Base-by-base conservation (phyloP, 495 filamentous ascomycete species). In the Penicillium riverlandense region DNA sequence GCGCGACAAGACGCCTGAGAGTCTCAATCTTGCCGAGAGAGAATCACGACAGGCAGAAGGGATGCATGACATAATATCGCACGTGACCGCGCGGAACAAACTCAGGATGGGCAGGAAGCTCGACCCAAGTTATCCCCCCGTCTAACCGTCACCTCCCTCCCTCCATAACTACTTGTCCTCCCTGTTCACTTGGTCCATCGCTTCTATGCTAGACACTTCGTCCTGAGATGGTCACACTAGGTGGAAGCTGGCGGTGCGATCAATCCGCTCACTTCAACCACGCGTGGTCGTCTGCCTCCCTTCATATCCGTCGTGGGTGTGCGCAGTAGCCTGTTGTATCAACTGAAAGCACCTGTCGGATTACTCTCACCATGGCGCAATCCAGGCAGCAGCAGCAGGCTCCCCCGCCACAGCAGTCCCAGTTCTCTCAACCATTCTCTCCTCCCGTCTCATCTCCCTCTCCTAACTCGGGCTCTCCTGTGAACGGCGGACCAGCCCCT, bases 361-460 rank as follows among this genome's bases (percentile, higher is more conserved):
- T 14, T 32, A 37, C 47, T 44, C 36, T 59, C 67, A 69, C 40
- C 58, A 87, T 86, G 83, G 79, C 81, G 54, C 82, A 85, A 70
- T 47, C 57, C 9, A 51, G 54, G 33, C 57, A 61, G 35, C 53
- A 55, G 40, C 54, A 57, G 31, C 50, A 51, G 28, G 22, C 22
- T 22, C 22, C 22, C 22, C 57, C 48, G 29, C 57, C 51, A 16
- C 72, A 72, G 14, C 72, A 77, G 38, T 65, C 69, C 38, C 67
- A 72, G 41, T 65, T 70, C 30, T 59, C 61, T 27, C 66, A 72
- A 38, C 63, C 71, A 27, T 79, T 75, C 58, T 81, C 78, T 13
- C 76, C 75, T 50, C 70, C 74, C 37, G 76, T 71, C 32, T 67
- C 66, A 16, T 71, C 76, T 15, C 66, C 75, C 14, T 78, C 77